phyloP scores from a whole-genome alignment of 176 grass and related monocot genomes.

The Bothriochloa decipiens region DNA sequence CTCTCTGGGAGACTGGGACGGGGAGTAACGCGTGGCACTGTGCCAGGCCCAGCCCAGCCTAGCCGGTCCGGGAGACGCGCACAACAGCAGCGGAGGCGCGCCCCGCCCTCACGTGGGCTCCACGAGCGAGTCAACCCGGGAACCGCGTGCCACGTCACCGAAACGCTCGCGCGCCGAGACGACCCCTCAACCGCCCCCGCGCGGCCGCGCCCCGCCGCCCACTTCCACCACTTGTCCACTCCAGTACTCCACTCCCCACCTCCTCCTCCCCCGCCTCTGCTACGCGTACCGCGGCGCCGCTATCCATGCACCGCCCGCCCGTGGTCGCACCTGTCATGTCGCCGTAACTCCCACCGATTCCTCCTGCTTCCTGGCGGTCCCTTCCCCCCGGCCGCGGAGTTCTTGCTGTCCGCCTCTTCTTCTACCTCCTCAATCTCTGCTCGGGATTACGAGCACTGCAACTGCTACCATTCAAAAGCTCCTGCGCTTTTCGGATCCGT shows the following conservation, averaged over 20 bases:
- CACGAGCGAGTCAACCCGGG: constrained; percentile 37
- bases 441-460: background rate
- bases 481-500: background rate
- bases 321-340: background rate
- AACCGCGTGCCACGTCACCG: constrained; percentile 34
- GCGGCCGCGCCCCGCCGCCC: background rate
- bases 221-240: background rate
- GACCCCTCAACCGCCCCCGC: background rate
- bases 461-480: too few relatives aligned
- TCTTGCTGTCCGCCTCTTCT: too few relatives aligned
- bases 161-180: constrained; percentile 19
- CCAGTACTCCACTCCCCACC: too few relatives aligned
- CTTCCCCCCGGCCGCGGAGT: background rate
- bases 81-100: background rate
- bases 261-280: background rate
- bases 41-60: too few relatives aligned
- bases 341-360: background rate
- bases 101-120: constrained; percentile 37
- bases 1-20: too few relatives aligned
- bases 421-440: background rate
- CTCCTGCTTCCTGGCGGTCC: background rate
- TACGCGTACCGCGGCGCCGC: background rate
- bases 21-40: too few relatives aligned
- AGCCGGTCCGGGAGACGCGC: background rate
- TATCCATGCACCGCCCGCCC: background rate